Base-by-base conservation (phyloP, 345 rosid species). In the Litchi chinensis region DNA sequence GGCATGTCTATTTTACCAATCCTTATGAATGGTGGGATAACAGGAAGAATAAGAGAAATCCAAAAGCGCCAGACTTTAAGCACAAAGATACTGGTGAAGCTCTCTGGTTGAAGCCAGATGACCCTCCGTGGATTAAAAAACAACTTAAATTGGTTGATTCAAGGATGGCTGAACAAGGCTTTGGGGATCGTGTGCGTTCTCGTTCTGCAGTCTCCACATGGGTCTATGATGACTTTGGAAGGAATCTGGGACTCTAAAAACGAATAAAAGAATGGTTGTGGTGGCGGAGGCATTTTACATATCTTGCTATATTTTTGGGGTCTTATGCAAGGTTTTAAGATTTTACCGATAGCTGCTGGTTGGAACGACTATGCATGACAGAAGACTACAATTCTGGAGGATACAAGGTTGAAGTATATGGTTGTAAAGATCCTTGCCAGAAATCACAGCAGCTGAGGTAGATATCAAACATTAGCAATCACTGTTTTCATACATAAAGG, bases 1-100 rank as follows among this genome's bases (percentile, higher is more conserved):
- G 98, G 98, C 96, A 94, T 74, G 81, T 88, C 74, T 91, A 87
- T 79, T 94, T 94, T 67, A 56, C 80, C 71, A 91, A 79, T 75
- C 97, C 95, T 28, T 62, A 74, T n/a, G 95, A 90, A 69, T 93
- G 98, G 98, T 94, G 92, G 93, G 97, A 94, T 83, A 86, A 88
- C 63, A 89, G 98, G 80, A 82, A 69, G 43, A 15, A n/a, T 8
- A 94, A 94, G 92, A 83, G 0, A 60, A 71, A 82, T 65, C 82
- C 91, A 21, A 44, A 54, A 37, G 72, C 77, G n/a, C 97, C 98
- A 13, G 97, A 94, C 85, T 93, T 94, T 70, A 86, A 68, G 84
- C 95, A 94, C 80, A 91, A 87, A 85, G 81, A 81, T 76, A 94
- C 96, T 41, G 78, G 85, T 46, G 97, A 93, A 87, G 85, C 84